Evolutionary conservation across 306 rosid species (phyloP), one percentile per base, ranked within the genome.

Genomic region (Vigna reflexopilosa): DNA sequence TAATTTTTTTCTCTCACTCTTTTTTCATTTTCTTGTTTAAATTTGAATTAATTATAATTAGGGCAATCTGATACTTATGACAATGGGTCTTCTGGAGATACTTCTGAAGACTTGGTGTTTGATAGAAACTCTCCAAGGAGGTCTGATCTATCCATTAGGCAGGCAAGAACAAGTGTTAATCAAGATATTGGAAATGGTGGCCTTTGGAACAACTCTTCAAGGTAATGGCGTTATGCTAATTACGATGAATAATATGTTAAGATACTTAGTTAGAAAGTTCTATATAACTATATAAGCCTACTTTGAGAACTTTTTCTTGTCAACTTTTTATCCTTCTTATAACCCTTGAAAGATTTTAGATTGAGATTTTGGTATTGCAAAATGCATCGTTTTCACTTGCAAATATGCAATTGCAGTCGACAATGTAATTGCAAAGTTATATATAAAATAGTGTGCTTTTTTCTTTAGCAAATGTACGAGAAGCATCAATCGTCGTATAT

Each of bases 1-100:
- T 55, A 26, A 9, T 19, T 12, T 8, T 20, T 2, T 72, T 76
- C 42, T 36, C 42, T 15, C 16, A 8, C 45, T 40, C 12, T 40
- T 52, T 17, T 9, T 26, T 26, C 0, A 47, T n/a, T 42, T 56
- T 12, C 4, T 20, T 1, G 15, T 65, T 34, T 52, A 19, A 45
- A 17, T 2, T 36, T 52, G 82, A 87, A 71, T 47, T 47, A 47
- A 13, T 65, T 82, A 28, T 28, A 49, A 49, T 72, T 82, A 88
- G 97, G 91, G 81, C 93, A 94, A 84, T 86, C 89, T 0, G 97
- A 94, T 72, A 77, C 85, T 6, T 90, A 88, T 38, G 97, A 91
- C 67, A 91, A 94, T 84, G 94, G 93, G 13, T 91, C 96, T 47
- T 94, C 96, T 3, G 96, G 98, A 47, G 98, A 94, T 63, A 91